Evolutionary conservation across 352 stramenopile genomes (phyloP), one percentile per base, ranked within the genome.

Genomic region (Phytophthora idaei): DNA sequence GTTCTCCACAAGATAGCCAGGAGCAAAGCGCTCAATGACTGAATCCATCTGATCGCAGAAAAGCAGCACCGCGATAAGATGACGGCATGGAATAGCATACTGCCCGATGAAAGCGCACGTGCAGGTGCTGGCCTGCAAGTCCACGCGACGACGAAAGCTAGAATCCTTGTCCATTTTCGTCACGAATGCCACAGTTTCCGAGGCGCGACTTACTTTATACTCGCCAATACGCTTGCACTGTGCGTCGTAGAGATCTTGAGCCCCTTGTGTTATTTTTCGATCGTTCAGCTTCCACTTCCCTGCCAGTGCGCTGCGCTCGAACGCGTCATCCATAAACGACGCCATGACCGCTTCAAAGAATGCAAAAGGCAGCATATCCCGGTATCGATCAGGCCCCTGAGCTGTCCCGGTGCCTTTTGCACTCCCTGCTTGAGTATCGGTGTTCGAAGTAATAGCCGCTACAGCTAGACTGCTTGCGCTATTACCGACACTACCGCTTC

Each of bases 91-190:
- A 32, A 87, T 85, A 9, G 69, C 74, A 57, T 76, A 74, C 55
- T 90, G 78, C 41, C 81, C 66, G 60, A 87, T 86, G 67, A 87
- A 90, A 17, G 67, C 47, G 56, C 81, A 90, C 14, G 77, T 73
- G 55, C 78, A 90, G 49, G 74, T 75, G 39, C 72, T 83, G 28
- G 69, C 36, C 29, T 69, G 56, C 25, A 90, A 63, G 45, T 90
- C 81, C 3, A 87, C 74, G 10, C 78, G 76, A 28, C 69, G 73
- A 12, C 67, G 74, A 42, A 51, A 45, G 36, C 41, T 74, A 10
- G 44, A 61, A 57, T 73, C 48, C 29, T 74, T 77, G 46, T 78
- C 76, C 39, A 84, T 76, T 36, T 77, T 73, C 10, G 73, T 77
- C n/a, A 87, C 78, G 46, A 83, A 90, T n/a, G 75, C 74, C 7